Evolutionary conservation across 163 green algal genomes (phyloP), one percentile per base, ranked within the genome.

Genomic region (Chlamydomonas reinhardtii): DNA sequence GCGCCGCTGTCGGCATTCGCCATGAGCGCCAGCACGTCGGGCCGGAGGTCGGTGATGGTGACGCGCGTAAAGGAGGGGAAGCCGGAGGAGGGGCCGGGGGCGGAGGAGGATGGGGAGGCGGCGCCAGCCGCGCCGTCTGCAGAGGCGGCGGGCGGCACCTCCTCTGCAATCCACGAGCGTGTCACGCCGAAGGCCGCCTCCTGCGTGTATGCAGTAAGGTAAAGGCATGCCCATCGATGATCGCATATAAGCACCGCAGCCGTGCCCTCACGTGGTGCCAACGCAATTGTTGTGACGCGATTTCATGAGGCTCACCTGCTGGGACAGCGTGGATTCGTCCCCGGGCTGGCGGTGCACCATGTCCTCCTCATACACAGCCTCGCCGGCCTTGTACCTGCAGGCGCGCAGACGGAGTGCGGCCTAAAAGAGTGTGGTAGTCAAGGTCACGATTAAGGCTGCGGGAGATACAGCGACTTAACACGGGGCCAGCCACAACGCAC

Each of bases 361-460:
- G 70, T 95, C 92, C 72, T 96, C 94, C 76, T 94, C 93, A 82
- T 98, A 97, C 52, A 97, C 95, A 12, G 90, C 88, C 91, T 96
- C 85, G 1, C 85, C 86, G 11, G 85, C 72, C 29, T 76, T 84
- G 88, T 97, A 97, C 54, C 61, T 84, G 62, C 5, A 8, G 39
- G n/a, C n/a, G n/a, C n/a, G n/a, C n/a, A n/a, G n/a, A n/a, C n/a
- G 39, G 8, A 48, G 39, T 5, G 39, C 39, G 39, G 39, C 8
- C 39, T 5, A 8, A 8, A 48, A 8, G 39, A 48, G 39, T 8
- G 39, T n/a, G n/a, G n/a, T n/a, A 48, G 39, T 14, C 39, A 48
- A 48, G 39, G 39, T 8, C 5, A 8, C 5, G 8, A 5, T 48
- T 48, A 5, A 48, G 39, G 5, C 8, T 48, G 39, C 5, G 39